A percentile compares a stretch with the other conserved stretches of the same genome.
These are phyloP conservation scores for Stagonosporopsis chrysanthemi DNA, from an alignment of 2,329 filamentous ascomycete species.

Conservation along the genomic window DNA sequence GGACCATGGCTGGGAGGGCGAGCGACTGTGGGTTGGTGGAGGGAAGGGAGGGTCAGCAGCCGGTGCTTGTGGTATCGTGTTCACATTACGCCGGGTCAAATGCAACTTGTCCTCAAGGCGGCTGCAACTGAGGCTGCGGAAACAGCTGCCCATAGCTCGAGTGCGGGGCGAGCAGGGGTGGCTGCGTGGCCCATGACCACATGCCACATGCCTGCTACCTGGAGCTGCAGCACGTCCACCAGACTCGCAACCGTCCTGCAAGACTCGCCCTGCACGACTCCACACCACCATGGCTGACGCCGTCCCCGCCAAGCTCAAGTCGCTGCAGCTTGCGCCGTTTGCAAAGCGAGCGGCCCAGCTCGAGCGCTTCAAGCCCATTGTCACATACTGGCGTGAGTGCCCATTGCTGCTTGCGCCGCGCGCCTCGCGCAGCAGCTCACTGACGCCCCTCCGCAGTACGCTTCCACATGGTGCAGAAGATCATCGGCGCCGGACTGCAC, in stretches of 20 bases:
- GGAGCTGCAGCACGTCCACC: too few species aligned
- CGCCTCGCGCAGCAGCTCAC: conserved; percentile 2
- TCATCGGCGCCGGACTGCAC: conserved; percentile 82
- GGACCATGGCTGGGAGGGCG: conserved; percentile 42
- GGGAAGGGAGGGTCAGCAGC: conserved; percentile 16
- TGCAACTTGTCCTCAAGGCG: conserved; percentile 34
- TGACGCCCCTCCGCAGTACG: conserved; percentile 34
- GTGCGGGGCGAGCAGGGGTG: conserved; percentile 29
- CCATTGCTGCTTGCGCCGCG: neutral
- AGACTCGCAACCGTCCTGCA: too few species aligned
- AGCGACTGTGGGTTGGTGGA: conserved; percentile 1
- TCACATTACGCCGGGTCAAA: conserved; percentile 27
- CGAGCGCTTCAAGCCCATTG: conserved; percentile 80
- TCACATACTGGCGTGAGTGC: conserved; percentile 91
- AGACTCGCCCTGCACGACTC: too few species aligned
- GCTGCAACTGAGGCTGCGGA: conserved; percentile 21
- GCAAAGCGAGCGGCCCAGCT: conserved; percentile 84
- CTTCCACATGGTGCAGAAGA: conserved; percentile 85
- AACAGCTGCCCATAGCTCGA: conserved; percentile 26
- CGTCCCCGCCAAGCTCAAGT: conserved; percentile 76
- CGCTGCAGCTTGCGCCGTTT: conserved; percentile 84
- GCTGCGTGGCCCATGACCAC: conserved; percentile 15
- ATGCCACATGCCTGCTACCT: neutral
- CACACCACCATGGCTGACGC: conserved; percentile 69
- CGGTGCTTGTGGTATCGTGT: conserved; percentile 24